Evolutionary conservation across 805 yeast genomes (phyloP).

Genomic region (Sugiyamaella chiloensis): DNA sequence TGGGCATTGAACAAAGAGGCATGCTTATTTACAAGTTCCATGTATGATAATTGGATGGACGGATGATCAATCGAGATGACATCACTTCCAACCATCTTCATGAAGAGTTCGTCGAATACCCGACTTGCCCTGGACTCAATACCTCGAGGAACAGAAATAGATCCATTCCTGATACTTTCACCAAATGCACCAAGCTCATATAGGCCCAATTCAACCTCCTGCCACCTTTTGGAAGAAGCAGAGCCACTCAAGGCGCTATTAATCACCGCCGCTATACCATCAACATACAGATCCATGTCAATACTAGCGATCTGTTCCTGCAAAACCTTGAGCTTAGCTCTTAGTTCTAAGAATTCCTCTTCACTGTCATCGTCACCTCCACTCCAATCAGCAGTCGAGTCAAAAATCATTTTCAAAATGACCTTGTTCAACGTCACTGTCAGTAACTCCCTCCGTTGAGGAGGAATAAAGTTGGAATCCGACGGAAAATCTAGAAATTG

Average conservation of each 20-base stretch:
- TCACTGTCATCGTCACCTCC: slow-evolving; percentile 65
- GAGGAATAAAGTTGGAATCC: slow-evolving; percentile 31
- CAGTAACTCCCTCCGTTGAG: slow-evolving; percentile 49
- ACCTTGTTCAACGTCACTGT: slow-evolving; percentile 63
- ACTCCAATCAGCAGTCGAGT: slow-evolving; percentile 63
- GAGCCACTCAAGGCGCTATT: slow-evolving; percentile 44
- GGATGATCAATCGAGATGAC: slow-evolving; percentile 62
- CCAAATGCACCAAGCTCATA: slow-evolving; percentile 76
- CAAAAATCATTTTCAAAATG: slow-evolving; percentile 75
- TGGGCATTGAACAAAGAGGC: slow-evolving; percentile 52
- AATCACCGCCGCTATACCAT: slow-evolving; percentile 58
- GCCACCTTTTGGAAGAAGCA: slow-evolving; percentile 52
- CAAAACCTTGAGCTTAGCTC: slow-evolving; percentile 68
- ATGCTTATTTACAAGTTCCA: slow-evolving; percentile 82
- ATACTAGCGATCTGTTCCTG: slow-evolving; percentile 77
- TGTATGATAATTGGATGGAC: slow-evolving; percentile 73
- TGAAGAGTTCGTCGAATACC: slow-evolving; percentile 59
- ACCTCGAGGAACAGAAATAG: slow-evolving; percentile 64
- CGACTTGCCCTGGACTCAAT: slow-evolving; percentile 59
- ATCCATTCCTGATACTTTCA: slow-evolving; percentile 74
- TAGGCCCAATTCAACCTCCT: slow-evolving; percentile 79
- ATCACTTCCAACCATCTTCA: slow-evolving; percentile 47
- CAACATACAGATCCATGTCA: slow-evolving; percentile 58
- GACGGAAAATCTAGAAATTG: slow-evolving; percentile 28
- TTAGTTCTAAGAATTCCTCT: slow-evolving; percentile 75